Percentiles rank a stretch among this genome's conserved stretches.
Conservation (phyloP, 257 asterid species). For the Oldenlandia corymbosa region DNA sequence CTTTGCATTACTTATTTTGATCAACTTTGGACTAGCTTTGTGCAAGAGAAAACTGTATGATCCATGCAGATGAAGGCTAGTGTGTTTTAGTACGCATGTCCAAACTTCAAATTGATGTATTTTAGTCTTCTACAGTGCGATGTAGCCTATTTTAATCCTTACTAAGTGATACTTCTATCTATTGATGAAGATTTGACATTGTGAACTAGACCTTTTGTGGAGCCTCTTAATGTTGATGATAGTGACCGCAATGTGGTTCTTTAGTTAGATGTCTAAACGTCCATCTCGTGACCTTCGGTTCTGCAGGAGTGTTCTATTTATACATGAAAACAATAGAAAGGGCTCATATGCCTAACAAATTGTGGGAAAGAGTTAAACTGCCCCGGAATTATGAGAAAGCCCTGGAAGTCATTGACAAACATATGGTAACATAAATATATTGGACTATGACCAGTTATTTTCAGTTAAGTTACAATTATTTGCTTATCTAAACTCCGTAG, state of each 20-base stretch:
- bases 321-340: conserved; percentile 98
- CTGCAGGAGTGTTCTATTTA: conserved; percentile 79
- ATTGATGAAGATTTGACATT: not conserved
- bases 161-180: not conserved
- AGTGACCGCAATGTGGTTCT: not conserved
- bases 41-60: not conserved
- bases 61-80: not conserved
- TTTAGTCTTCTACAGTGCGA: not conserved
- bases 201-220: not conserved
- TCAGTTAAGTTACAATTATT: not conserved
- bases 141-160: not conserved
- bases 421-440: conserved; percentile 51
- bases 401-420: conserved; percentile 88
- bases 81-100: not conserved
- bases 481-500: conserved; percentile 2
- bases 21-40: not conserved
- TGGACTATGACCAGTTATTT: not conserved
- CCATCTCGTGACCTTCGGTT: conserved; percentile 12
- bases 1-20: too few relatives aligned
- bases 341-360: conserved; percentile 93
- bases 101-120: not conserved
- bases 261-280: not conserved
- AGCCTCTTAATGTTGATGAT: not conserved
- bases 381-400: conserved; percentile 87
- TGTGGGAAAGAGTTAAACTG: conserved; percentile 96